These are phyloP conservation scores for Pythium rhizo-oryzae DNA, from an alignment of 352 stramenopile genomes.

Conservation along the genomic window DNA sequence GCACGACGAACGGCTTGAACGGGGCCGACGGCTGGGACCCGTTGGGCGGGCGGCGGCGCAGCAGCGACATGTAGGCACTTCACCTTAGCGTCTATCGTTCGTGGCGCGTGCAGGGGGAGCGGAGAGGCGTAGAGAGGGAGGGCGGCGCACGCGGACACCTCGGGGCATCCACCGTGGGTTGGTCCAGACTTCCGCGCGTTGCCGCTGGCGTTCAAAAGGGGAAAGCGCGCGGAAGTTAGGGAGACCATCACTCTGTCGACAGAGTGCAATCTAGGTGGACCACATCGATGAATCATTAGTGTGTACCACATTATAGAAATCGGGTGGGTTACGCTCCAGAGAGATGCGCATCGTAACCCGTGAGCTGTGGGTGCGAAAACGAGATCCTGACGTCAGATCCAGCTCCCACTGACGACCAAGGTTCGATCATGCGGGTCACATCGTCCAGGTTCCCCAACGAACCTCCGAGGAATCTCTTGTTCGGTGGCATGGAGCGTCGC, in stretches of 20 bases:
- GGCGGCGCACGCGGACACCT: neutral
- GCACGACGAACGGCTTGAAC: slow-evolving; percentile 84
- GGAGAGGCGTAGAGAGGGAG: neutral
- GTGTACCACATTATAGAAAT: neutral
- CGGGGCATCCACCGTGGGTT: neutral
- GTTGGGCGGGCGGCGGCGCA: slow-evolving; percentile 39
- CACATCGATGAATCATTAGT: slow-evolving; percentile 9
- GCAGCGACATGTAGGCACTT: slow-evolving; percentile 38
- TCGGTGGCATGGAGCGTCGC: too few species aligned
- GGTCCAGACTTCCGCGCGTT: slow-evolving; percentile 1
- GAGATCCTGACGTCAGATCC: too few species aligned
- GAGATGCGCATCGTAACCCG: too few species aligned
- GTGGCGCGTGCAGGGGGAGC: neutral
- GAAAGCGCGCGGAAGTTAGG: slow-evolving; percentile 24
- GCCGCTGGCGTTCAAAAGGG: slow-evolving; percentile 19
- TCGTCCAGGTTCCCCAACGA: too few species aligned
- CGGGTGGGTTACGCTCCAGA: too few species aligned
- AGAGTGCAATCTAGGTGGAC: slow-evolving; percentile 16
- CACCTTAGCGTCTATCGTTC: too few species aligned
- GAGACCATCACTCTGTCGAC: slow-evolving; percentile 30
- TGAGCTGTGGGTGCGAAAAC: too few species aligned
- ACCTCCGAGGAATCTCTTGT: too few species aligned
- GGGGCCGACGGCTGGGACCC: slow-evolving; percentile 26
- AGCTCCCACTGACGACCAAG: too few species aligned
- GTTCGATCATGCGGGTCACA: too few species aligned